A percentile compares a stretch with the other conserved stretches of the same genome.
phyloP scores from a whole-genome alignment of 768 basidiomycete species.

The Lactarius hatsudake region DNA sequence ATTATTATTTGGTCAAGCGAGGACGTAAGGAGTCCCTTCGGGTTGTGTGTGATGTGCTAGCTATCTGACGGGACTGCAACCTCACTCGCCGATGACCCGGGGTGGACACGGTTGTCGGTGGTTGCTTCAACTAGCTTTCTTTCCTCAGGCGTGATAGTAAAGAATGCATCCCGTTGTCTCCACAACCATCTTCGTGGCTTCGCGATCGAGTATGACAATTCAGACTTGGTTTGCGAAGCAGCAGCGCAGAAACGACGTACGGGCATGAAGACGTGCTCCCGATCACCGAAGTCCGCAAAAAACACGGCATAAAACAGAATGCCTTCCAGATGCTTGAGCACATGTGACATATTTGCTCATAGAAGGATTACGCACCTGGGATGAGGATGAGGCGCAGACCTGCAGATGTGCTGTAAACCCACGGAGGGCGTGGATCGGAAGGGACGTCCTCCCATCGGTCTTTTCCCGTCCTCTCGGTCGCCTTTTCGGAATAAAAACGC shows the following conservation, averaged over 20 bases:
- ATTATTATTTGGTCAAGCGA: not conserved
- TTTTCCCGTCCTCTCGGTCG: constrained; percentile 2
- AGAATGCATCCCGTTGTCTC: constrained; percentile 48
- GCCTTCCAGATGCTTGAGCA: constrained; percentile 5
- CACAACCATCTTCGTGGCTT: constrained; percentile 61
- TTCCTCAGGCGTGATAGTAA: constrained; percentile 60
- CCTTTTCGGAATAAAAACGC: constrained; percentile 1
- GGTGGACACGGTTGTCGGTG: not conserved
- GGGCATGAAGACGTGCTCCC: constrained; percentile 31
- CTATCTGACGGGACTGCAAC: not conserved
- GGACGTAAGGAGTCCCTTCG: not conserved
- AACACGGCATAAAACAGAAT: constrained; percentile 28
- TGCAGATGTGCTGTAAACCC: constrained; percentile 44
- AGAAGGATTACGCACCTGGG: constrained; percentile 20
- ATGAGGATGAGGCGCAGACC: constrained; percentile 22
- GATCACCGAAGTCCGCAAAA: constrained; percentile 29
- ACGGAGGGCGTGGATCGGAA: constrained; percentile 54
- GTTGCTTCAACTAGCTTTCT: constrained; percentile 36
- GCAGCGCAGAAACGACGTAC: constrained; percentile 13
- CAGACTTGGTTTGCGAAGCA: constrained; percentile 4
- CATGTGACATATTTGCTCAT: not conserved
- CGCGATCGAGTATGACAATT: constrained; percentile 1
- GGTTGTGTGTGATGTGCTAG: not conserved
- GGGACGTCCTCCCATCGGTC: constrained; percentile 12
- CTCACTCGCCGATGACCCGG: not conserved